Conservation (phyloP, 352 stramenopile species). For the Phytophthora macrochlamydospora region DNA sequence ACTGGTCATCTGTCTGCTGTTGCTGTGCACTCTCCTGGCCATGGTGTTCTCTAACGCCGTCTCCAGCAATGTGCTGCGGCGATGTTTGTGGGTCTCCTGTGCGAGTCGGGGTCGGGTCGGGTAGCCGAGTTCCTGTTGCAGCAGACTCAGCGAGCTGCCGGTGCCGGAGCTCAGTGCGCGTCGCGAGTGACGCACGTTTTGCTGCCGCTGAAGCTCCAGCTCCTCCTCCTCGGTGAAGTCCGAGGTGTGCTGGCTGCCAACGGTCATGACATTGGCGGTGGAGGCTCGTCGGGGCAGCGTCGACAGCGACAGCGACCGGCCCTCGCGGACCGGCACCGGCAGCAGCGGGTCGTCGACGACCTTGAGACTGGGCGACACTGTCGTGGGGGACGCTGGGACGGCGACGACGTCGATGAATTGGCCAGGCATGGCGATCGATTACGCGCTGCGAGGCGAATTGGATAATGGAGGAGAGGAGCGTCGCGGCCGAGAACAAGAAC, state of each 20-base stretch:
- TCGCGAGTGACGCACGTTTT: constrained; percentile 29
- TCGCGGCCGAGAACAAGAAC: constrained; percentile 21
- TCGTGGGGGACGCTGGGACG: constrained; percentile 28
- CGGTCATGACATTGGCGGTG: constrained; percentile 33
- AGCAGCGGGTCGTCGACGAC: constrained; percentile 18
- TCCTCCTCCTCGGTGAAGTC: constrained; percentile 34
- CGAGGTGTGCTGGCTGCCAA: constrained; percentile 9
- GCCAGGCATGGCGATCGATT: constrained; percentile 27
- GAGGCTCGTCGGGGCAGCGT: constrained; percentile 28
- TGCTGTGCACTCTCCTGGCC: constrained; percentile 25
- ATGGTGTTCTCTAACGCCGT: constrained; percentile 32
- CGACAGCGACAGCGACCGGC: constrained; percentile 53
- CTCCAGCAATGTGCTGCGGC: constrained; percentile 43
- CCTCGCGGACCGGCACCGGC: constrained; percentile 29
- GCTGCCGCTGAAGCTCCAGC: constrained; percentile 30
- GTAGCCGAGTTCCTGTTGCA: constrained; percentile 83
- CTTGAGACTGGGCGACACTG: constrained; percentile 25
- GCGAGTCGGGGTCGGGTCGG: constrained; percentile 29
- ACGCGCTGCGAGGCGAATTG: constrained; percentile 24
- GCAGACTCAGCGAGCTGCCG: constrained; percentile 49
- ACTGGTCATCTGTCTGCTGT: constrained; percentile 30
- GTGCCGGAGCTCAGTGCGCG: constrained; percentile 67
- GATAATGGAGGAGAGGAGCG: constrained; percentile 25
- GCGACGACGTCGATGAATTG: constrained; percentile 27
- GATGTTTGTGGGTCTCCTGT: constrained; percentile 28